phyloP scores from a whole-genome alignment of 2,329 filamentous ascomycete species.

The Penicillium brasilianum region DNA sequence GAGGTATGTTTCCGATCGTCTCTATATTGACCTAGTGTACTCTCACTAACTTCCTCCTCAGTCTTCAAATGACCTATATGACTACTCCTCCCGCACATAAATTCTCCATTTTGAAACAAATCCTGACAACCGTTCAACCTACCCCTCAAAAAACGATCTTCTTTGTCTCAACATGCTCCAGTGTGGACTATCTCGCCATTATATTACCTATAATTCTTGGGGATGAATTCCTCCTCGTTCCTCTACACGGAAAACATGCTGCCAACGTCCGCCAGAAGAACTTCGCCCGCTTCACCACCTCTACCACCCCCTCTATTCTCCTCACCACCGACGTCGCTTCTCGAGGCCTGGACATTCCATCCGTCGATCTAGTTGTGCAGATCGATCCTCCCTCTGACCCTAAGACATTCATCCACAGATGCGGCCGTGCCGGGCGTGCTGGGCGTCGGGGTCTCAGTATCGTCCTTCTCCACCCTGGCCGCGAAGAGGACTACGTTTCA shows the following conservation, averaged over 20 bases:
- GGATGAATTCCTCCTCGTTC: conserved; percentile 69
- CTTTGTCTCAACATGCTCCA: conserved; percentile 91
- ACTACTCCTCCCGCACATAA: conserved; percentile 78
- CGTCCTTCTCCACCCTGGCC: conserved; percentile 80
- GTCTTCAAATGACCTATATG: conserved; percentile 88
- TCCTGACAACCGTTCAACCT: conserved; percentile 72
- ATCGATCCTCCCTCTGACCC: conserved; percentile 85
- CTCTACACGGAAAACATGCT: conserved; percentile 90
- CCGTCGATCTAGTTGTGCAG: conserved; percentile 89
- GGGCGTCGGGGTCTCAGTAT: conserved; percentile 78
- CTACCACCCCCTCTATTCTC: conserved; percentile 76
- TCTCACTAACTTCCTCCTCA: conserved; percentile 33
- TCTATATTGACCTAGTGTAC: background rate
- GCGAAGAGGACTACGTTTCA: conserved; percentile 86
- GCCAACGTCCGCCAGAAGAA: conserved; percentile 88
- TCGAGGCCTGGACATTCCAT: conserved; percentile 86
- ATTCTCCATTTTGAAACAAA: conserved; percentile 71
- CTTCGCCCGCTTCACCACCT: conserved; percentile 77
- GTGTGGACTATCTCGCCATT: conserved; percentile 91
- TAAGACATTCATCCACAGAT: conserved; percentile 76
- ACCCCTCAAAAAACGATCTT: conserved; percentile 84
- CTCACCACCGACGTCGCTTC: conserved; percentile 93
- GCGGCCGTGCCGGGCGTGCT: conserved; percentile 66
- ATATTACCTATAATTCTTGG: conserved; percentile 76
- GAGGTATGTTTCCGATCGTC: conserved; percentile 49